Base-by-base conservation (phyloP, 148 eudicot genomes). In the Drosera capensis region DNA sequence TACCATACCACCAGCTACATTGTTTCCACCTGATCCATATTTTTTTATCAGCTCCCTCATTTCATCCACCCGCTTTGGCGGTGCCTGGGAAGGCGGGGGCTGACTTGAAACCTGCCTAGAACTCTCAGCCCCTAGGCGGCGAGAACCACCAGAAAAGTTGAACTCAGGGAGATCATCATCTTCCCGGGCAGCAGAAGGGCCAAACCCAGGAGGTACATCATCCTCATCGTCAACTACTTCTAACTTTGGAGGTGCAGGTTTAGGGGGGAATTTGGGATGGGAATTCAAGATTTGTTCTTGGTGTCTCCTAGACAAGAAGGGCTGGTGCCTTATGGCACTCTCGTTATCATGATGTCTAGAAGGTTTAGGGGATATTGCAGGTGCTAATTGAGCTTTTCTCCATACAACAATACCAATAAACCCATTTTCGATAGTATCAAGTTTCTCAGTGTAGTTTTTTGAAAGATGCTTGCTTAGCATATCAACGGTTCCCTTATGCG, bases 161-260 rank as follows among this genome's bases (percentile, higher is more conserved):
- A 90, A 90, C 51, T 90, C 99, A 0, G 95, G 99, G 28, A 90
- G 60, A 59, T 90, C 99, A 62, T 90, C 97, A 15, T 80, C 99
- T 3, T 90, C 99, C 53, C 75, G 68, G 18, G 66, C 42, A 45
- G 61, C 73, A 9, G 59, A 68, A 1, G 85, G 95, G 42, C 88
- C 99, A 56, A 85, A 85, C 40, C 99, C 99, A 1, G 95, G 95
- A 30, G 95, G 95, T 19, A 67, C 78, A 51, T 79, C 95, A 51
- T 75, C 82, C 21, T 66, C 86, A 35, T 73, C 76, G 40, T 51
- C 61, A 46, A 22, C 52, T 9, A 24, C 42, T 42, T 43, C 56
- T 48, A 72, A 43, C 14, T 23, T 48, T 12, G 46, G 25, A 48
- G 55, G 36, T 3, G 25, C 62, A 45, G 30, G 55, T 55, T 55